Evolutionary conservation across 306 rosid genomes (phyloP).

Genomic region (Quercus ilex): DNA sequence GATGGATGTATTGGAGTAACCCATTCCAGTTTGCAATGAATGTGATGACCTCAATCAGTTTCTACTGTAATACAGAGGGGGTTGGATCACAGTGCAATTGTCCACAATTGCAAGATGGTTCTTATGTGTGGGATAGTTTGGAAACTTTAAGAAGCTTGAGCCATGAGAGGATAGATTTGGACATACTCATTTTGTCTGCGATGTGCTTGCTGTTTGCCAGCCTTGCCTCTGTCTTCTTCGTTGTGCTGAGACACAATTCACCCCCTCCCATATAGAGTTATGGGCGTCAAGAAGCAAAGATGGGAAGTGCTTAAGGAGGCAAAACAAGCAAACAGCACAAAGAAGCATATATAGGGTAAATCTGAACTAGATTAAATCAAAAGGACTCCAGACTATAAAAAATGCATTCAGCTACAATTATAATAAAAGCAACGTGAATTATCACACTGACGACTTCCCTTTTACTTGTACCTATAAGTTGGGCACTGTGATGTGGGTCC

Average conservation of each 20-base stretch:
- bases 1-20: slow-evolving; percentile 4
- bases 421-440: no score
- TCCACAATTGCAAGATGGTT: slow-evolving; percentile 13
- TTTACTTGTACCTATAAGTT: background rate
- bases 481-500: background rate
- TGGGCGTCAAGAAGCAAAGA: background rate
- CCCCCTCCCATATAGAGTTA: background rate
- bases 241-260: background rate
- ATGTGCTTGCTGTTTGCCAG: slow-evolving; percentile 8
- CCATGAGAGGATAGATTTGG: background rate
- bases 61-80: background rate
- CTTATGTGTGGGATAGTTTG: background rate
- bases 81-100: background rate
- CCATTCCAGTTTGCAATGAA: background rate
- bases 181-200: slow-evolving; percentile 5
- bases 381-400: background rate
- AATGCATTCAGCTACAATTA: background rate
- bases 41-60: slow-evolving; percentile 13
- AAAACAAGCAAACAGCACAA: background rate
- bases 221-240: slow-evolving; percentile 3
- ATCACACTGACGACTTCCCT: no score
- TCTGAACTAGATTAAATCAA: background rate
- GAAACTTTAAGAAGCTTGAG: slow-evolving; percentile 1
- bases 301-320: background rate
- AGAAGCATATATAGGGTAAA: background rate